A percentile compares a stretch with the other conserved stretches of the same genome.
These are phyloP conservation scores for Phytophthora meadii DNA, from an alignment of 352 stramenopile species.

Conservation along the genomic window DNA sequence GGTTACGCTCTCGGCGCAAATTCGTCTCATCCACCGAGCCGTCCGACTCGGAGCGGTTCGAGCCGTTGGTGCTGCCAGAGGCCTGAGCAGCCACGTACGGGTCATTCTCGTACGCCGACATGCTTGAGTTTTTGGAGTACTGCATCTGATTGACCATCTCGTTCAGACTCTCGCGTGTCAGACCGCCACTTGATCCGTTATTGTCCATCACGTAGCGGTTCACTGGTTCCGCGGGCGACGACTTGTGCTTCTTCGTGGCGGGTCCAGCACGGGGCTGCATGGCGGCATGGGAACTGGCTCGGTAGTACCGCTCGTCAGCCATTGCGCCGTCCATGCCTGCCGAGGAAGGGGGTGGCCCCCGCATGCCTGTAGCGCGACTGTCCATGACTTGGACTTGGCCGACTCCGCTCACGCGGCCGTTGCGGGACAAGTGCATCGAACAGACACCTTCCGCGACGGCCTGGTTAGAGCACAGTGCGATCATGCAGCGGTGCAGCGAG, in stretches of 20 bases:
- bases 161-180: slow-evolving; percentile 74
- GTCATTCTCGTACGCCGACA: slow-evolving; percentile 69
- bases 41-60: slow-evolving; percentile 72
- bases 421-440: slow-evolving; percentile 74
- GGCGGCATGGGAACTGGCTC: slow-evolving; percentile 49
- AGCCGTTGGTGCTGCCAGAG: slow-evolving; percentile 63
- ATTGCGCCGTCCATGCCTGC: slow-evolving; percentile 32
- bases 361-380: slow-evolving; percentile 17
- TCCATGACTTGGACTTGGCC: slow-evolving; percentile 24
- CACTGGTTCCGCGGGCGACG: slow-evolving; percentile 59
- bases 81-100: slow-evolving; percentile 60
- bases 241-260: slow-evolving; percentile 67
- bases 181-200: slow-evolving; percentile 13
- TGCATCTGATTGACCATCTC: slow-evolving; percentile 58
- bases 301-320: slow-evolving; percentile 66
- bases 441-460: slow-evolving; percentile 80
- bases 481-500: slow-evolving; percentile 79
- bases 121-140: slow-evolving; percentile 44
- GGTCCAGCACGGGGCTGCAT: slow-evolving; percentile 61
- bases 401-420: slow-evolving; percentile 29
- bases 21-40: slow-evolving; percentile 84
- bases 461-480: slow-evolving; percentile 81
- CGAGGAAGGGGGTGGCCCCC: slow-evolving; percentile 20
- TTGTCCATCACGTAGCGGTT: slow-evolving; percentile 47
- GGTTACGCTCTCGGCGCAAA: slow-evolving; percentile 83